Base-by-base conservation (phyloP, 2,329 filamentous ascomycete species). In the Westerdykella aurantiaca region DNA sequence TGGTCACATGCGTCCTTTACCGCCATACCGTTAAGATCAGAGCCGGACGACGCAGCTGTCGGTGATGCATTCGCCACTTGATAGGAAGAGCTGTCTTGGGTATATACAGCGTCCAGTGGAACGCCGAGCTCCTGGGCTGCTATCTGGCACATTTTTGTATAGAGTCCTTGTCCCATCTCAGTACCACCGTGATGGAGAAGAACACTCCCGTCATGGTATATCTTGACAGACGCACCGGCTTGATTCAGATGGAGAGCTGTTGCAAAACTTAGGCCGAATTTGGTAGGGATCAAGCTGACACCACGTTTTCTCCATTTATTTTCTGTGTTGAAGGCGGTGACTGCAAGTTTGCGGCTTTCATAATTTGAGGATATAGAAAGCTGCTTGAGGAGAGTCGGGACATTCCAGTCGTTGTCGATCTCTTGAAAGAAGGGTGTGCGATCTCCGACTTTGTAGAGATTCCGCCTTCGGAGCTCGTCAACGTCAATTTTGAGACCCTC, bases 71-170 rank as follows among this genome's bases (percentile, higher is more conserved):
- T 97, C 44, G 90, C 85, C 1, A 96, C 59, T 39, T 91, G 1
- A 87, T 96, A 69, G 86, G 94, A 39, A 87, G 96, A 4, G 85
- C 82, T 11, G 88, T 97, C 67, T 93, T 91, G 5, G 51, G 96
- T 95, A 70, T 86, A 88, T 40, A 97, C 86, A 46, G 80, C 78
- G 22, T 88, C 82, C 42, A 91, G 74, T 0, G 91, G 87, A 0
- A 96, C 85, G n/a, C 79, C 72, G 1, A 97, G 79, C 4, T 90
- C 87, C 67, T 97, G 87, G 0, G 91, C 91, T 1, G 90, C 89
- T 46, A 97, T 88, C 78, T 94, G 91, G 39, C 81, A 84, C 82
- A 97, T 95, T 72, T 97, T 97, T 3, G 91, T 97, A 68, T 96
- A 87, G 10, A 97, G 74, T 1, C 91, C 91, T 68, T 97, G 91